Evolutionary conservation across 306 rosid genomes (phyloP).

Genomic region (Casuarina glauca): DNA sequence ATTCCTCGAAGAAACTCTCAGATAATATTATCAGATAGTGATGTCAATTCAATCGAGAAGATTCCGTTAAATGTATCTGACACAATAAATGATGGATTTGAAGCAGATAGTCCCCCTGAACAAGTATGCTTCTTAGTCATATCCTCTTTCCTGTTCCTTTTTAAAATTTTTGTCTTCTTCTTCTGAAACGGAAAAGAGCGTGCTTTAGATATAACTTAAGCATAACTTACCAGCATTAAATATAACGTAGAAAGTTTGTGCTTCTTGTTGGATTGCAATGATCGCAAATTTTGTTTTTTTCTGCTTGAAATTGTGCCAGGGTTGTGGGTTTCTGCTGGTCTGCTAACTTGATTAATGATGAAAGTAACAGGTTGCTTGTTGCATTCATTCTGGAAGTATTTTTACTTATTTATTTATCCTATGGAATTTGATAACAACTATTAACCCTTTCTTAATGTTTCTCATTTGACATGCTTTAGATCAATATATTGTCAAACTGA

Average conservation of each 20-base stretch:
- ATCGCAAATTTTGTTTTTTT: neutral
- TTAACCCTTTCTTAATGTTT: neutral
- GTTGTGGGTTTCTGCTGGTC: neutral
- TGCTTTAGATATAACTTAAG: constrained; percentile 11
- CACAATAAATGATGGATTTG: constrained; percentile 35
- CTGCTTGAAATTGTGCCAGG: neutral
- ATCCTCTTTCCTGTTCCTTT: constrained; percentile 7
- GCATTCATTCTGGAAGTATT: neutral
- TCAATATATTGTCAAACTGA: neutral
- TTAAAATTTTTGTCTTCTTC: constrained; percentile 5
- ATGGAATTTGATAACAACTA: neutral
- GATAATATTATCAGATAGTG: constrained; percentile 38
- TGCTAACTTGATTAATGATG: neutral
- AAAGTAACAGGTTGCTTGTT: neutral
- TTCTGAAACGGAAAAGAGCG: constrained; percentile 11
- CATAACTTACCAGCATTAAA: constrained; percentile 13
- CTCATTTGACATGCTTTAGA: neutral
- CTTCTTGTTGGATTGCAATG: neutral
- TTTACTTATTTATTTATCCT: neutral
- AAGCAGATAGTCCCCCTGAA: constrained; percentile 38
- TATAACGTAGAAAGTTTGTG: neutral
- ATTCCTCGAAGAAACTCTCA: constrained; percentile 42
- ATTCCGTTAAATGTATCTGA: constrained; percentile 31
- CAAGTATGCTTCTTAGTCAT: constrained; percentile 37
- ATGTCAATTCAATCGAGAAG: constrained; percentile 35